Conservation (phyloP, 805 yeast genomes). For the Wickerhamomyces chaumierensis region DNA sequence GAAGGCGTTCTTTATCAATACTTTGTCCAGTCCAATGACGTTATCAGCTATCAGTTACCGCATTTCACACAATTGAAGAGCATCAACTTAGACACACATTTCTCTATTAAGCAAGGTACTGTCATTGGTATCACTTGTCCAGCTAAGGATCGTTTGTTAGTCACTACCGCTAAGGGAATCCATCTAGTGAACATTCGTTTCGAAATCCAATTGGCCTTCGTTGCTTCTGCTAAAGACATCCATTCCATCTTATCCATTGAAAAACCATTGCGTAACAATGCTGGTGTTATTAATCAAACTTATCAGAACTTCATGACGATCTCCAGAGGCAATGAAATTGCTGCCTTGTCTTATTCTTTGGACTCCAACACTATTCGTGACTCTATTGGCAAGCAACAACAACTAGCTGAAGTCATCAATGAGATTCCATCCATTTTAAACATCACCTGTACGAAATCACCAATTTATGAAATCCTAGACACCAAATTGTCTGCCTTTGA, state of each 20-base stretch:
- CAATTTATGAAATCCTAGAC: conserved; percentile 14
- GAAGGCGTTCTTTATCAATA: conserved; percentile 15
- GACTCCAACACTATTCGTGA: conserved; percentile 63
- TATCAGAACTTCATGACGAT: conserved; percentile 12
- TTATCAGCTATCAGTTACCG: conserved; percentile 14
- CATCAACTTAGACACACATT: conserved; percentile 2
- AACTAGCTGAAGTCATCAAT: conserved; percentile 8
- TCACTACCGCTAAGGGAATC: conserved; percentile 16
- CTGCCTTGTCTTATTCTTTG: conserved; percentile 33
- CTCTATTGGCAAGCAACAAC: conserved; percentile 49
- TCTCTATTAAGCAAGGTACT: neutral
- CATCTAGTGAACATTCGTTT: conserved; percentile 27
- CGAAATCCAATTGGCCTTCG: conserved; percentile 14
- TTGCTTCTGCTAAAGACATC: conserved; percentile 9
- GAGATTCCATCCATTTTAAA: conserved; percentile 20
- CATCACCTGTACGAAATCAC: conserved; percentile 7
- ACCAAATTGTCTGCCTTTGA: conserved; percentile 5
- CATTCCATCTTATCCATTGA: conserved; percentile 8
- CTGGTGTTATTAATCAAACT: conserved; percentile 1
- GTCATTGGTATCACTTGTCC: conserved; percentile 14
- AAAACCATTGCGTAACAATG: conserved; percentile 2
- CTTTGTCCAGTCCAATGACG: conserved; percentile 2
- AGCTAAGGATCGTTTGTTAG: conserved; percentile 15
- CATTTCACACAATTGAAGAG: conserved; percentile 12
- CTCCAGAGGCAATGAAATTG: conserved; percentile 12